Evolutionary conservation across 345 rosid species (phyloP), one percentile per base, ranked within the genome.

Genomic region (Camelina sativa): DNA sequence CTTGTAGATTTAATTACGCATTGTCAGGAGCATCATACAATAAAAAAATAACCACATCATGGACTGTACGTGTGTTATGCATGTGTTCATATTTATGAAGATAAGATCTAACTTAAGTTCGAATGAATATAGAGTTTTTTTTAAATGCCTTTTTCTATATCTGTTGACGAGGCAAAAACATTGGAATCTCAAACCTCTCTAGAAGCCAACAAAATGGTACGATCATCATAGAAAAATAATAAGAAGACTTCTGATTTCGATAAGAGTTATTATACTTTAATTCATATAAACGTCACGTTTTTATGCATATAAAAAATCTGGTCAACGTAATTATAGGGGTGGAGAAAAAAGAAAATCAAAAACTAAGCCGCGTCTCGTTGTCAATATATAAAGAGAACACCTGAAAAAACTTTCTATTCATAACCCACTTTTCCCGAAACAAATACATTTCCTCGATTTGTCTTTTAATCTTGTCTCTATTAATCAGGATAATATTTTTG

Each of bases 281-380:
- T 68, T 22, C 40, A 66, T 51, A 23, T 30, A 34, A 34, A 68
- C 10, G 10, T 69, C 79, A 76, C 79, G 79, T 76, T 38, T 37
- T 76, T 60, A 62, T 43, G 67, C 68, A 75, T 69, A 34, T 12
- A 43, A 15, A 55, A 7, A 52, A 28, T 62, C 43, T 69, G 59
- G 75, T 76, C 80, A 69, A 76, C 65, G 43, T 62, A 23, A 17
- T 62, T 34, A 61, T 34, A 34, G 22, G 30, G 22, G 57, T 53
- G 64, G 63, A 11, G 37, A 51, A 50, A 43, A 47, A 41, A 11
- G 17, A 38, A 48, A 8, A 6, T 7, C 12, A 38, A 38, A 38
- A 38, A 11, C 46, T 11, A 62, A 32, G 34, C 70, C 70, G 75
- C 65, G 80, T 76, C 59, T 53, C 50, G 43, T 35, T 69, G 51